phyloP scores from a whole-genome alignment of 768 basidiomycete genomes.

The Kwoniella europaea region DNA sequence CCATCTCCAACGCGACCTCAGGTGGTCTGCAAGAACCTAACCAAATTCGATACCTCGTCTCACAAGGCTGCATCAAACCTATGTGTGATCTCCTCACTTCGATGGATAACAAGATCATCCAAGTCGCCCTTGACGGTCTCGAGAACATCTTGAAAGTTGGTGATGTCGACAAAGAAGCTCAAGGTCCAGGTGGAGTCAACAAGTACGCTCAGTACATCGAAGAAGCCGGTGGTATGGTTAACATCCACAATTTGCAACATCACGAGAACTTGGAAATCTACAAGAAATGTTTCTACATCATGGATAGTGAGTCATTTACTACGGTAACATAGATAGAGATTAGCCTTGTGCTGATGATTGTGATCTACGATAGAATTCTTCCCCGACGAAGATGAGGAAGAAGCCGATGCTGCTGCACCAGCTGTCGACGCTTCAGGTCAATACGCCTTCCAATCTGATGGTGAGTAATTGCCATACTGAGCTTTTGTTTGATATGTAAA shows the following conservation, averaged over 20 bases:
- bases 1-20: slow-evolving; percentile 97
- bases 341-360: slow-evolving; percentile 8
- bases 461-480: slow-evolving; percentile 32
- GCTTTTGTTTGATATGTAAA: slow-evolving; percentile 49
- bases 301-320: slow-evolving; percentile 56
- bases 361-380: slow-evolving; percentile 90
- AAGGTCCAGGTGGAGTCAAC: slow-evolving; percentile 81
- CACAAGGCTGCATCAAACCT: slow-evolving; percentile 98
- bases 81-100: slow-evolving; percentile 93
- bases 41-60: slow-evolving; percentile 96
- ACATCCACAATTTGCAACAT: slow-evolving; percentile 98
- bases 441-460: slow-evolving; percentile 59
- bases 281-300: slow-evolving; percentile 96
- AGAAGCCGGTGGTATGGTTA: slow-evolving; percentile 98
- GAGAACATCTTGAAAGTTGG: slow-evolving; percentile 99
- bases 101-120: slow-evolving; percentile 99
- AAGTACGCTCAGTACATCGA: slow-evolving; percentile 93
- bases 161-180: slow-evolving; percentile 85
- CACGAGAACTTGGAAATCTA: slow-evolving; percentile 99
- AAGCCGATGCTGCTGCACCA: slow-evolving; percentile 80
- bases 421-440: slow-evolving; percentile 63
- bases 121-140: slow-evolving; percentile 92
- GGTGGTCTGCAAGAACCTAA: slow-evolving; percentile 94
- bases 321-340: too few relatives aligned
- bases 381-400: slow-evolving; percentile 90